A percentile compares a stretch with the other conserved stretches of the same genome.
phyloP scores from a whole-genome alignment of 805 yeast species.

The Teunomyces panamensis region DNA sequence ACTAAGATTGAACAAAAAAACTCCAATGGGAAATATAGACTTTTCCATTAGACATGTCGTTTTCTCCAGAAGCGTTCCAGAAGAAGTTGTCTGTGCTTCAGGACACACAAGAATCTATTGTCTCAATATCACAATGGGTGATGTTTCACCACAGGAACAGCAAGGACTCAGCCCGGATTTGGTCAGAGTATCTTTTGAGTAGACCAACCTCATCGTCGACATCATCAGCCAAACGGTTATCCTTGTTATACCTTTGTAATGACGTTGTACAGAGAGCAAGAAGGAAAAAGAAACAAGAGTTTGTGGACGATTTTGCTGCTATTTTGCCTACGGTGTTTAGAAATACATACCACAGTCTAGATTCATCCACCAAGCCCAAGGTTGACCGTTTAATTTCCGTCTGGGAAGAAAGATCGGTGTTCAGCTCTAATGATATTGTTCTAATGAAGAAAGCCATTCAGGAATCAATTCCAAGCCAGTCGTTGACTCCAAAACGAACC shows the following conservation, averaged over 20 bases:
- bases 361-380: slow-evolving; percentile 41
- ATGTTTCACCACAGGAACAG: slow-evolving; percentile 65
- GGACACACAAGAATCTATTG: slow-evolving; percentile 71
- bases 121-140: slow-evolving; percentile 71
- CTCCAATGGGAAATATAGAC: neutral
- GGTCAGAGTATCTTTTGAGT: slow-evolving; percentile 42
- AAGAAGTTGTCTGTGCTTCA: slow-evolving; percentile 46
- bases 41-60: slow-evolving; percentile 38
- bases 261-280: slow-evolving; percentile 80
- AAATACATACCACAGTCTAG: slow-evolving; percentile 28
- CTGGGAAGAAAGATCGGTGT: slow-evolving; percentile 56
- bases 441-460: slow-evolving; percentile 25
- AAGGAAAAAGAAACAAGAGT: slow-evolving; percentile 57
- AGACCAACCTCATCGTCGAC: slow-evolving; percentile 7
- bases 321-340: slow-evolving; percentile 44
- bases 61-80: slow-evolving; percentile 47
- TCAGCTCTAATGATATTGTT: slow-evolving; percentile 25
- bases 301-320: slow-evolving; percentile 53
- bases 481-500: neutral
- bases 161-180: slow-evolving; percentile 47
- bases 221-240: slow-evolving; percentile 40
- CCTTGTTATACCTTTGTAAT: slow-evolving; percentile 69
- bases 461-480: slow-evolving; percentile 10
- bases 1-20: neutral
- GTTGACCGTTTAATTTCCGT: slow-evolving; percentile 52